A percentile compares a stretch with the other conserved stretches of the same genome.
Conservation (phyloP, 2,329 filamentous ascomycete genomes). For the Fusarium virguliforme region DNA sequence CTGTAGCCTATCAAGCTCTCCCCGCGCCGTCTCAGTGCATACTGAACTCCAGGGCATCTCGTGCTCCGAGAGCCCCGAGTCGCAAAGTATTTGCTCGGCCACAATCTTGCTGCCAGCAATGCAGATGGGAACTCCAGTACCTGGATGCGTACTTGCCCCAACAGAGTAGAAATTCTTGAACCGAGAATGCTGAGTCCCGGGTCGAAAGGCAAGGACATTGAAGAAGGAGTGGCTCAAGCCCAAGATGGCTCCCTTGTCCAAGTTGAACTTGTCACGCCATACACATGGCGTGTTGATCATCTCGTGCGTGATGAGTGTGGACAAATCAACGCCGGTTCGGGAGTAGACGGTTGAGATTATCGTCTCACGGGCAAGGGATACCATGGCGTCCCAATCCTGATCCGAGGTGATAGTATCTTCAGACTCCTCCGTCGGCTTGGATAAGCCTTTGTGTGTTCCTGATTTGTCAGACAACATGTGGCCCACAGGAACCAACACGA, state of each 20-base stretch:
- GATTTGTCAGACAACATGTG: conserved; percentile 64
- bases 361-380: conserved; percentile 70
- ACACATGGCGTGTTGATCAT: conserved; percentile 75
- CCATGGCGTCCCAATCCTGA: conserved; percentile 70
- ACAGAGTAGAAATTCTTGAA: conserved; percentile 77
- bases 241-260: conserved; percentile 82
- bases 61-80: conserved; percentile 10
- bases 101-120: conserved; percentile 78
- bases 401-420: not conserved
- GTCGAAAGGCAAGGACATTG: conserved; percentile 79
- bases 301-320: conserved; percentile 70
- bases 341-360: conserved; percentile 74
- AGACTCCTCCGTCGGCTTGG: conserved; percentile 20
- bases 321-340: conserved; percentile 71
- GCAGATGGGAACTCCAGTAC: conserved; percentile 82
- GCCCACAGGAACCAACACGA: conserved; percentile 81
- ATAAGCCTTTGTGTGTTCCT: conserved; percentile 36
- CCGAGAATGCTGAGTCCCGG: conserved; percentile 68
- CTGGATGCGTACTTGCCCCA: conserved; percentile 82
- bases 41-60: conserved; percentile 35
- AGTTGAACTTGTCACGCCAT: conserved; percentile 80
- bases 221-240: conserved; percentile 82
- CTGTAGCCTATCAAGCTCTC: conserved; percentile 32
- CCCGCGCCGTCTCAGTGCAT: not conserved
- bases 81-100: conserved; percentile 60